Evolutionary conservation across 2,329 filamentous ascomycete species (phyloP).

Genomic region (Emergomyces orientalis): DNA sequence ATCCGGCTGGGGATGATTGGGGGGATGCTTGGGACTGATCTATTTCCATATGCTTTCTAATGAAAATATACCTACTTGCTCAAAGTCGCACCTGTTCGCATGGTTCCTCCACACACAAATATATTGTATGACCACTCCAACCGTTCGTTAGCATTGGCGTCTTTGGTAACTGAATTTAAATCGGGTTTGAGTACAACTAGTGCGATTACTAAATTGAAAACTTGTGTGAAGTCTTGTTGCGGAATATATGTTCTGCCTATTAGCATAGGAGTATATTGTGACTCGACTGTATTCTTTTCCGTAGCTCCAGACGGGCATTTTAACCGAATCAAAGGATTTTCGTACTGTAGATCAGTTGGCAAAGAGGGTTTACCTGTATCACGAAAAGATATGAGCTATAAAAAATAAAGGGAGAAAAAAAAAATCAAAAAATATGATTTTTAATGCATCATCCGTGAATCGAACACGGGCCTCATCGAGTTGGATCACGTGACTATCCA

Average conservation of each 20-base stretch:
- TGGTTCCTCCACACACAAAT: neutral
- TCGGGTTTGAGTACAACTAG: neutral
- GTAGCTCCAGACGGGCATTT: too few relatives aligned
- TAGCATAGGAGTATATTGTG: too few relatives aligned
- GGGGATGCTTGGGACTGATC: conserved; percentile 42
- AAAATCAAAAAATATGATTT: neutral
- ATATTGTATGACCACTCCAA: neutral
- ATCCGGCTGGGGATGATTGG: conserved; percentile 36
- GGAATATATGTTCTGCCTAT: too few relatives aligned
- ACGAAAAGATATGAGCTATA: neutral
- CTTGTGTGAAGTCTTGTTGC: too few relatives aligned
- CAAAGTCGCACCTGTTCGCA: neutral
- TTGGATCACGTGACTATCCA: too few relatives aligned
- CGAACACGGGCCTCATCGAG: conserved; percentile 41
- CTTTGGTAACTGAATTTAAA: neutral
- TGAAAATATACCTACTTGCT: neutral
- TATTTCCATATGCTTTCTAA: conserved; percentile 6
- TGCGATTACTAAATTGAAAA: neutral
- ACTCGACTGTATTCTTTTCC: too few relatives aligned
- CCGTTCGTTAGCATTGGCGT: conserved; percentile 1
- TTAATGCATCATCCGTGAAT: conserved; percentile 38
- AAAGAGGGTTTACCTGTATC: neutral
- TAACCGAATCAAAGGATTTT: too few relatives aligned
- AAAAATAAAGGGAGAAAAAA: too few relatives aligned
- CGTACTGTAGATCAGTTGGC: too few relatives aligned